phyloP scores from a whole-genome alignment of 169 alveolate species.

The Plasmodium ovale region DNA sequence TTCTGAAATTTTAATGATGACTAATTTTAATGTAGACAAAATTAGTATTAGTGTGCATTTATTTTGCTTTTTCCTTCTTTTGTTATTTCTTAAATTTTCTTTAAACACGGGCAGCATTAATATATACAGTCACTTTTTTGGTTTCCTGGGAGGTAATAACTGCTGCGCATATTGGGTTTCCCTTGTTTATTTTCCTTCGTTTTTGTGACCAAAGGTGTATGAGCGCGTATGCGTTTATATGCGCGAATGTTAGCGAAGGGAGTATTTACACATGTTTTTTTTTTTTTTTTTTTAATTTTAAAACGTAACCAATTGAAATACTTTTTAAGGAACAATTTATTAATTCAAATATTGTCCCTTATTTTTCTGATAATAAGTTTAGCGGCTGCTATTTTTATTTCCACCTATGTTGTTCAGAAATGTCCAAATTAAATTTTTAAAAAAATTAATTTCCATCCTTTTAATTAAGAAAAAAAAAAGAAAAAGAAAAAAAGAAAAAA shows the following conservation, averaged over 20 bases:
- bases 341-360: conserved; percentile 66
- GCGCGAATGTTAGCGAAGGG: neutral
- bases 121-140: conserved; percentile 74
- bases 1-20: conserved; percentile 77
- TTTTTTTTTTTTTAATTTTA: conserved; percentile 38
- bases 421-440: conserved; percentile 33
- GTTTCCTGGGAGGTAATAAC: conserved; percentile 74
- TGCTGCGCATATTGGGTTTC: neutral
- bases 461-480: conserved; percentile 12
- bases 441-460: neutral
- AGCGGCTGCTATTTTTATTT: conserved; percentile 56
- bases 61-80: conserved; percentile 72
- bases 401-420: conserved; percentile 35
- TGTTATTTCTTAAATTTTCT: conserved; percentile 71
- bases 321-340: conserved; percentile 58
- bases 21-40: conserved; percentile 77
- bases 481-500: neutral
- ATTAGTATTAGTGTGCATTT: conserved; percentile 76
- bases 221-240: neutral
- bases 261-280: neutral
- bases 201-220: neutral
- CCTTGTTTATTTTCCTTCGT: neutral
- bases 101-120: conserved; percentile 67
- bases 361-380: conserved; percentile 54
- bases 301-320: conserved; percentile 74